Conservation (phyloP, 352 stramenopile species). For the Phytophthora parvispora region DNA sequence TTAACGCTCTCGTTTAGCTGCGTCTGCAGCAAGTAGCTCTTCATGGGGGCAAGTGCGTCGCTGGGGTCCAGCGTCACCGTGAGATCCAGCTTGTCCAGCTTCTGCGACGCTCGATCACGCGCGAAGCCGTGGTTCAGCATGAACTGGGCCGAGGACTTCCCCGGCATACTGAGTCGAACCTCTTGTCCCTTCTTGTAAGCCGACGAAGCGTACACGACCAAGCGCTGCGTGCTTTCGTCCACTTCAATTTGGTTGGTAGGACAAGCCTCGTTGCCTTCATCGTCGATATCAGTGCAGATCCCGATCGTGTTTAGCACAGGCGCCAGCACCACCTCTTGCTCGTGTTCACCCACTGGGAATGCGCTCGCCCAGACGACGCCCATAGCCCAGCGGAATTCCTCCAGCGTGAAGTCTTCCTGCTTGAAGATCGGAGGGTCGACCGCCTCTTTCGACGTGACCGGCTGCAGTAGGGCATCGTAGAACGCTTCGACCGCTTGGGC, state of each 20-base stretch:
- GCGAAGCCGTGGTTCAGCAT: conserved; percentile 64
- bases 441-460: conserved; percentile 44
- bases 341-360: conserved; percentile 31
- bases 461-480: conserved; percentile 45
- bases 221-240: conserved; percentile 22
- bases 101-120: conserved; percentile 15
- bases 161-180: conserved; percentile 35
- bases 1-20: conserved; percentile 56
- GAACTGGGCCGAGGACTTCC: conserved; percentile 49
- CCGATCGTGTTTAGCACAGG: conserved; percentile 53
- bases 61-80: conserved; percentile 50
- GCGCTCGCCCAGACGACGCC: conserved; percentile 52
- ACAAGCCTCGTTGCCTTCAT: conserved; percentile 27
- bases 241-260: conserved; percentile 36
- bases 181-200: conserved; percentile 42
- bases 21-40: conserved; percentile 45
- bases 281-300: conserved; percentile 41
- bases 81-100: conserved; percentile 56
- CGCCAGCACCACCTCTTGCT: conserved; percentile 48
- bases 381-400: conserved; percentile 58
- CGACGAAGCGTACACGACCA: conserved; percentile 45
- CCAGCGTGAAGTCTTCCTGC: conserved; percentile 50
- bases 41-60: conserved; percentile 46
- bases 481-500: conserved; percentile 47
- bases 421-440: conserved; percentile 60